Evolutionary conservation across 441 rosid genomes (phyloP).

Genomic region (Melastoma candidum): DNA sequence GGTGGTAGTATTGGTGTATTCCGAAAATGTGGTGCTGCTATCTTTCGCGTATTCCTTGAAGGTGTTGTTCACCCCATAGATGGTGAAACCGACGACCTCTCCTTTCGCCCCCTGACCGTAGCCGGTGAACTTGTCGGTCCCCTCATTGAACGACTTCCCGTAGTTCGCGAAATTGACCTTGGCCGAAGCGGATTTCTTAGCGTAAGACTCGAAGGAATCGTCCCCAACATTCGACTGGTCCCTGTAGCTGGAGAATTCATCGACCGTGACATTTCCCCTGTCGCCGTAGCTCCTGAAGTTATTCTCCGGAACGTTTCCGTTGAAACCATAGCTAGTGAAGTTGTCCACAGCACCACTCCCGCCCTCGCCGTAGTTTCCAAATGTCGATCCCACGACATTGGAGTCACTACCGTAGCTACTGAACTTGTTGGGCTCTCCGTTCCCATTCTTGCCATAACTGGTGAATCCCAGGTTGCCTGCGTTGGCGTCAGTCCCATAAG

Average conservation of each 20-base stretch:
- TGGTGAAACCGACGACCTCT: constrained; percentile 45
- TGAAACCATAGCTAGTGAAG: constrained; percentile 64
- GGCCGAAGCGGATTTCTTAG: constrained; percentile 42
- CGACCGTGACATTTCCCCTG: constrained; percentile 42
- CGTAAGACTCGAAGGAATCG: constrained; percentile 69
- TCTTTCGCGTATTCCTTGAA: constrained; percentile 63
- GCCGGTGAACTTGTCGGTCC: constrained; percentile 66
- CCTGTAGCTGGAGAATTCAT: constrained; percentile 55
- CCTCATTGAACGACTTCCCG: constrained; percentile 79
- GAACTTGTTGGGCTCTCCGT: constrained; percentile 48
- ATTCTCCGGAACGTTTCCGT: constrained; percentile 61
- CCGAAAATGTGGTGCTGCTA: constrained; percentile 33
- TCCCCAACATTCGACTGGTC: constrained; percentile 83
- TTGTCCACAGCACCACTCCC: constrained; percentile 48
- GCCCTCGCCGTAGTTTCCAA: constrained; percentile 52
- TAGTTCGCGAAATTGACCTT: constrained; percentile 57
- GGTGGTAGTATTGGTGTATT: constrained; percentile 32
- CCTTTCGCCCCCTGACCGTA: constrained; percentile 49
- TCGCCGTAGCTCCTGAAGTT: constrained; percentile 57
- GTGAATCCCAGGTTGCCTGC: constrained; percentile 51
- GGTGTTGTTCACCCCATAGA: constrained; percentile 56
- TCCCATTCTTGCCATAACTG: constrained; percentile 64
- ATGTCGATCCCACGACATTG: constrained; percentile 68
- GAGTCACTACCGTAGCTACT: constrained; percentile 40
- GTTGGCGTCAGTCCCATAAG: constrained; percentile 44